Conservation (phyloP, 768 basidiomycete genomes). For the Sarcodon sp. region DNA sequence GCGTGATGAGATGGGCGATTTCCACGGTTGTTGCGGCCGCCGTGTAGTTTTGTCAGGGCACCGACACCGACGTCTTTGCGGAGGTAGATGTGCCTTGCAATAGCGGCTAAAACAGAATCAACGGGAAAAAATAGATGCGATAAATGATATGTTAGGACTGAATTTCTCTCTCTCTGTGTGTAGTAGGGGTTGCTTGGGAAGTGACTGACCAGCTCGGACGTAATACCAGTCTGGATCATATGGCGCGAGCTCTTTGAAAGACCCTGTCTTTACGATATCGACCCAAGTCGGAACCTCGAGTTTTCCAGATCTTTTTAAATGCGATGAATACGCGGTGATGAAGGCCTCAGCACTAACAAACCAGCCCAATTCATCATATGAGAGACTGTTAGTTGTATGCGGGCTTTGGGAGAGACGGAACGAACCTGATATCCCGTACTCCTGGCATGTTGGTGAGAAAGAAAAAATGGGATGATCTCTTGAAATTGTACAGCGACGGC, state of each 20-base stretch:
- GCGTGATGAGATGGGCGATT: conserved; percentile 95
- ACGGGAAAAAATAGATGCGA: not conserved
- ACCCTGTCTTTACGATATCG: conserved; percentile 96
- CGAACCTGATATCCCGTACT: conserved; percentile 71
- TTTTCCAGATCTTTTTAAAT: conserved; percentile 97
- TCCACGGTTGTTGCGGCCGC: conserved; percentile 89
- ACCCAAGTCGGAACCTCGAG: conserved; percentile 99
- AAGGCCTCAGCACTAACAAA: conserved; percentile 75
- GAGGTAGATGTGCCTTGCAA: conserved; percentile 99
- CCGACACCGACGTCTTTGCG: conserved; percentile 95
- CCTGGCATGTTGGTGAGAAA: conserved; percentile 50
- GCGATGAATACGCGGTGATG: conserved; percentile 88
- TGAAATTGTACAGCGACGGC: too few relatives aligned
- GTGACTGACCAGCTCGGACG: conserved; percentile 80
- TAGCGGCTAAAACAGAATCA: conserved; percentile 48
- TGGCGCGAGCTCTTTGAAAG: conserved; percentile 96
- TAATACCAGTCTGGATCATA: conserved; percentile 99
- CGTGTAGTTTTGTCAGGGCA: conserved; percentile 91
- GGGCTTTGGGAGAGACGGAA: conserved; percentile 2
- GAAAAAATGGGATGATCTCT: not conserved
- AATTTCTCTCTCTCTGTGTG: not conserved
- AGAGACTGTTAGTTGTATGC: conserved; percentile 1
- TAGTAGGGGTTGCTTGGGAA: not conserved
- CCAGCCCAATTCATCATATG: not conserved
- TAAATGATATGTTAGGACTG: not conserved